Percentiles rank a stretch among this genome's conserved stretches.
These are phyloP conservation scores for Biscogniauxia marginata DNA, from an alignment of 2,329 filamentous ascomycete genomes.

Conservation along the genomic window DNA sequence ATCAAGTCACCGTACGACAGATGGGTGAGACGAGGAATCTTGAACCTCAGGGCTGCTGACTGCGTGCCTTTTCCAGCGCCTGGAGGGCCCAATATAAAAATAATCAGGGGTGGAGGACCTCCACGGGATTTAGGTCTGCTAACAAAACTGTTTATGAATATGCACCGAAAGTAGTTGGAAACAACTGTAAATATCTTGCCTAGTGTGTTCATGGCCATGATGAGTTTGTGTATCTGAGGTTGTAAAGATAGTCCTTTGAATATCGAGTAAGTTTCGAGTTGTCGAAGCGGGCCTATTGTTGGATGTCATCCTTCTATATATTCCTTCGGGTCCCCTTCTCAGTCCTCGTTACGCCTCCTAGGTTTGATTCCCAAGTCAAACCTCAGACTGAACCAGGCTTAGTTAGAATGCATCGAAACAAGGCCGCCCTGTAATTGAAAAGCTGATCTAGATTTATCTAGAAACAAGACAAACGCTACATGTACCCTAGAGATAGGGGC, in stretches of 20 bases:
- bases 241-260: background rate
- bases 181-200: background rate
- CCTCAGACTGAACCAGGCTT: background rate
- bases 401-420: background rate
- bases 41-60: slow-evolving; percentile 10
- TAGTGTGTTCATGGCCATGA: background rate
- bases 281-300: background rate
- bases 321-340: background rate
- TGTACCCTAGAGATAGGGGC: background rate
- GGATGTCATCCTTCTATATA: background rate
- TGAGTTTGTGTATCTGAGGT: background rate
- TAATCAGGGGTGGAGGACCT: slow-evolving; percentile 11
- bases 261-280: background rate
- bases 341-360: background rate
- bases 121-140: background rate
- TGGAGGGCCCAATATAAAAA: slow-evolving; percentile 23
- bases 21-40: slow-evolving; percentile 17
- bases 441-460: background rate
- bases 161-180: background rate
- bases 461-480: background rate
- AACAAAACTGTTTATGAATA: too few relatives aligned
- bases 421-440: background rate
- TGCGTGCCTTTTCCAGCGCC: slow-evolving; percentile 26
- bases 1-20: slow-evolving; percentile 25
- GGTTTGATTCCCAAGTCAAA: background rate